phyloP scores from a whole-genome alignment of 2,329 filamentous ascomycete genomes.

The Fusarium subglutinans region DNA sequence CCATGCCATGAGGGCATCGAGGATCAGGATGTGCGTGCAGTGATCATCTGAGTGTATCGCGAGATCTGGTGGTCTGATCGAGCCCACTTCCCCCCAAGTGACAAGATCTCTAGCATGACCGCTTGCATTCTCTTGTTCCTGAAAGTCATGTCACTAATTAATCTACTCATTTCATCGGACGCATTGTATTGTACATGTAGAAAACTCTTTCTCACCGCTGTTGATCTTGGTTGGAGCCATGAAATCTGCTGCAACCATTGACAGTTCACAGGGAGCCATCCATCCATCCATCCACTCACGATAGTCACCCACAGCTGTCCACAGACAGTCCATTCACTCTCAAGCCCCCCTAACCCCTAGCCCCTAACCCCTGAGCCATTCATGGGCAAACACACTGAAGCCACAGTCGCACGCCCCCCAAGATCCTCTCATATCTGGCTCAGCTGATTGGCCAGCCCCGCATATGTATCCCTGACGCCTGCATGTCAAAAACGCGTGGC shows the following conservation, averaged over 20 bases:
- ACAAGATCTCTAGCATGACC: slow-evolving; percentile 1
- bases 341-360: slow-evolving; percentile 27
- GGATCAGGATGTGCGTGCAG: slow-evolving; percentile 1
- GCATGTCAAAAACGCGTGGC: slow-evolving; percentile 36
- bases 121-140: not conserved
- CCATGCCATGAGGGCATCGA: slow-evolving; percentile 8
- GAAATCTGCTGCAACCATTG: slow-evolving; percentile 21
- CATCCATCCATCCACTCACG: slow-evolving; percentile 23
- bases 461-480: slow-evolving; percentile 31
- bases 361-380: slow-evolving; percentile 26
- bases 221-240: slow-evolving; percentile 23
- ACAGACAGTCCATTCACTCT: not conserved
- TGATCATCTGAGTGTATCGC: slow-evolving; percentile 29
- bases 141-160: not conserved
- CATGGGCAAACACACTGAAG: slow-evolving; percentile 13
- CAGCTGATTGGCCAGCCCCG: slow-evolving; percentile 31
- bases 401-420: slow-evolving; percentile 19
- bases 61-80: slow-evolving; percentile 21
- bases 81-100: not conserved
- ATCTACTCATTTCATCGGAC: not conserved
- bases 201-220: slow-evolving; percentile 30
- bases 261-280: slow-evolving; percentile 22
- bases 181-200: not conserved
- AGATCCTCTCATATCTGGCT: not conserved
- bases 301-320: slow-evolving; percentile 3